A percentile compares a stretch with the other conserved stretches of the same genome.
Conservation (phyloP, 164 flowering plant species). For the Liriodendron chinense region DNA sequence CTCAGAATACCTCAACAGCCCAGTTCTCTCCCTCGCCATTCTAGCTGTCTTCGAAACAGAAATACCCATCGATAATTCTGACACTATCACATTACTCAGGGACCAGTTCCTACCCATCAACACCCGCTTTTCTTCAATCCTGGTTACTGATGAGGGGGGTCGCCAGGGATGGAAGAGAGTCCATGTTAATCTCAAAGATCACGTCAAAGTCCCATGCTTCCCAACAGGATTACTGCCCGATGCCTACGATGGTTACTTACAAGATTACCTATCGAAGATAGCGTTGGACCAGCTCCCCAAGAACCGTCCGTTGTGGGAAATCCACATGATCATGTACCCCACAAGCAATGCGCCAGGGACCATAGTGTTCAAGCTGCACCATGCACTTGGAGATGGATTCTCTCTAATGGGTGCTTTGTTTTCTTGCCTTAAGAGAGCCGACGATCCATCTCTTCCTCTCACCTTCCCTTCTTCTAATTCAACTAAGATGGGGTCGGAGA, state of each 20-base stretch:
- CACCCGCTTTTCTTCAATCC: conserved; percentile 7
- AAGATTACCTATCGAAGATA: conserved; percentile 14
- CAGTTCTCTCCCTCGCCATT: conserved; percentile 15
- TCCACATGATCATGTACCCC: conserved; percentile 1
- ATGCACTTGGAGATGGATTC: conserved; percentile 67
- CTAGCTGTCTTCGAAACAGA: conserved; percentile 11
- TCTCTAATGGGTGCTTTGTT: conserved; percentile 69
- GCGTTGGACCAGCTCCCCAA: conserved; percentile 8
- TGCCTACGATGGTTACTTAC: conserved; percentile 7
- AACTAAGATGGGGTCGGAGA: not conserved
- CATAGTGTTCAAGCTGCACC: conserved; percentile 56
- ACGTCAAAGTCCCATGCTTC: conserved; percentile 6
- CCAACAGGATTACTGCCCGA: conserved; percentile 5
- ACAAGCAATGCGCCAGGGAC: not conserved
- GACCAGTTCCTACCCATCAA: conserved; percentile 4
- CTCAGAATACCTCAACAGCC: conserved; percentile 6
- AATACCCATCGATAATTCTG: not conserved
- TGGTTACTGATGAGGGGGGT: conserved; percentile 6
- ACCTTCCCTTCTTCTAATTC: conserved; percentile 35
- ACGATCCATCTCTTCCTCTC: conserved; percentile 48
- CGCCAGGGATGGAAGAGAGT: conserved; percentile 15
- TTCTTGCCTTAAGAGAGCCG: conserved; percentile 49
- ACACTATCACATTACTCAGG: not conserved
- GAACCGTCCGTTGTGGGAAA: conserved; percentile 1
- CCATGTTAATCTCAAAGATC: not conserved